Evolutionary conservation across 2,329 filamentous ascomycete genomes (phyloP), one percentile per base, ranked within the genome.

Genomic region (Pyrenophora seminiperda): DNA sequence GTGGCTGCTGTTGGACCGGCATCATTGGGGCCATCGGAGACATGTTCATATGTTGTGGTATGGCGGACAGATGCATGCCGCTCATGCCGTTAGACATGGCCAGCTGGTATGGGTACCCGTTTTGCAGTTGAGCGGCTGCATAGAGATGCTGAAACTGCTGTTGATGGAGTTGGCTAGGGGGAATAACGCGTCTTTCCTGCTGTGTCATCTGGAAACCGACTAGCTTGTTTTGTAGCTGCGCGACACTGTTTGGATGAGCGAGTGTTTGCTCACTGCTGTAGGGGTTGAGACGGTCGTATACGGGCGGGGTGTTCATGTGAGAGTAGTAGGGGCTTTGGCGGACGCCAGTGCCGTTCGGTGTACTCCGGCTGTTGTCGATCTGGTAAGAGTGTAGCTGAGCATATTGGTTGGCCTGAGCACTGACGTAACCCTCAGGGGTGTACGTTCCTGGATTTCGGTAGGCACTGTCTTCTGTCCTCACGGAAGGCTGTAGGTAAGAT

Each of bases 281-380:
- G 24, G 76, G 72, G 52, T 73, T 71, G 41, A 76, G 62, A 47
- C 68, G 76, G 72, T 61, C 79, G 70, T 63, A 77, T 63, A 57
- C 69, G 5, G 76, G 72, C 2, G 77, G 75, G 18, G 74, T 80
- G 34, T 75, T 74, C 5, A 73, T 65, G 4, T 75, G 71, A 2
- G 77, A 72, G 58, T 81, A 81, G 57, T 77, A 77, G 17, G 79
- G 73, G 53, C 71, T 75, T 50, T 78, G 76, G 22, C 75, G 71
- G 44, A 76, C 77, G 14, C 61, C 66, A 5, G 74, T 74, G 3
- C 71, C 65, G 51, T 70, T 73, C 1, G 80, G 76, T 2, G 77
- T 72, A 17, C 75, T 78, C 33, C 74, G 75, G 15, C 74, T 76
- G 24, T 47, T 62, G 18, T 70, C 74, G 47, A 77, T 72, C 43